Conservation (phyloP, 2,329 filamentous ascomycete species). For the Elsinoe batatas region DNA sequence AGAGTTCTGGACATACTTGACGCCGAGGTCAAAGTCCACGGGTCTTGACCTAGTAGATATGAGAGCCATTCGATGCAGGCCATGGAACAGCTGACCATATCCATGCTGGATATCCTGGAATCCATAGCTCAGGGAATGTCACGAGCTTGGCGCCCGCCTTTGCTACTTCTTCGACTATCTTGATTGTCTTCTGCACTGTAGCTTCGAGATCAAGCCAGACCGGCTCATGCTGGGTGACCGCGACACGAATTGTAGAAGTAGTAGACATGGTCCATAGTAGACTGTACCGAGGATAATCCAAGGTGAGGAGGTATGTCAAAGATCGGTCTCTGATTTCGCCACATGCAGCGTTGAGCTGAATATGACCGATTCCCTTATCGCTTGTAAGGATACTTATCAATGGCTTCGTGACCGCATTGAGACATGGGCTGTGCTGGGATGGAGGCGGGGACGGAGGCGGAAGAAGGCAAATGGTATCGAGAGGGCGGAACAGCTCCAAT, state of each 20-base stretch:
- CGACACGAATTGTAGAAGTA: constrained; percentile 26
- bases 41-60: constrained; percentile 29
- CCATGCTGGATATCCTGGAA: constrained; percentile 37
- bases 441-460: neutral
- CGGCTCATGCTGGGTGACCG: constrained; percentile 49
- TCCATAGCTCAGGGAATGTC: constrained; percentile 39
- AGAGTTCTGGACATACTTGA: constrained; percentile 37
- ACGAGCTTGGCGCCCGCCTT: constrained; percentile 45
- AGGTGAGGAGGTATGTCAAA: too few species aligned
- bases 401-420: neutral
- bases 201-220: constrained; percentile 50
- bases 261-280: neutral
- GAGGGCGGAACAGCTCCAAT: neutral
- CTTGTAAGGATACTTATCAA: neutral
- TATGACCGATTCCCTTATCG: neutral
- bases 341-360: too few species aligned
- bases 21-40: constrained; percentile 31
- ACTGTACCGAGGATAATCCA: too few species aligned
- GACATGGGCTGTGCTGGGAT: neutral
- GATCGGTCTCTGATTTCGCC: too few species aligned
- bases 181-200: constrained; percentile 47
- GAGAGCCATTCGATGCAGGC: neutral
- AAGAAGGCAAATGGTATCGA: neutral
- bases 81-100: constrained; percentile 31
- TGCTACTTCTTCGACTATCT: constrained; percentile 47